A percentile compares a stretch with the other conserved stretches of the same genome.
phyloP scores from a whole-genome alignment of 2,329 filamentous ascomycete genomes.

The Paecilomyces dactylethromorphus region DNA sequence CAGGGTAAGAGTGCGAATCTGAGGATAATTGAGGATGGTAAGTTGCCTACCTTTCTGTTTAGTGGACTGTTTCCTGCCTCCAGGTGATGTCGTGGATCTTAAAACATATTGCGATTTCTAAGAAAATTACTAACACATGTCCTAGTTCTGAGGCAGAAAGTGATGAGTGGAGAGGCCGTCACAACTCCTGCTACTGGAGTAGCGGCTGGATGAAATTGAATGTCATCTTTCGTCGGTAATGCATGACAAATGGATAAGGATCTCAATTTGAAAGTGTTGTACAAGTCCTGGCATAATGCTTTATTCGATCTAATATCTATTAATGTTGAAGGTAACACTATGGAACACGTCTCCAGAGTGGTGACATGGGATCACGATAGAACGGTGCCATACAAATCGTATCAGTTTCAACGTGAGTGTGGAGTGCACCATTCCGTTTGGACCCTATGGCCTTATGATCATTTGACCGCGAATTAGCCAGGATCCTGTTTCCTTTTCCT shows the following conservation, averaged over 20 bases:
- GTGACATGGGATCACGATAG: no score
- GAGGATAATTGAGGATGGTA: conserved; percentile 82
- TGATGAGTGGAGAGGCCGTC: conserved; percentile 39
- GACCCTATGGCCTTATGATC: no score
- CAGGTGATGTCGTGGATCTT: conserved; percentile 5
- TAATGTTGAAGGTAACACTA: background rate
- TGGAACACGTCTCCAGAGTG: no score
- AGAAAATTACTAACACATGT: conserved; percentile 12
- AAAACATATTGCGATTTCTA: background rate
- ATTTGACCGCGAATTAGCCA: no score
- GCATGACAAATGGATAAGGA: background rate
- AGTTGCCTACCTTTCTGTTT: conserved; percentile 15
- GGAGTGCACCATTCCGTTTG: no score
- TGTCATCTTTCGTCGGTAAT: background rate
- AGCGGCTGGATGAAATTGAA: conserved; percentile 13
- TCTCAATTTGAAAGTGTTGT: background rate
- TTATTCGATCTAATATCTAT: background rate
- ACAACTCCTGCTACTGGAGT: conserved; percentile 26
- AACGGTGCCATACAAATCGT: no score
- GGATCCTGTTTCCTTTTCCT: no score
- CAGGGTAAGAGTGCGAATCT: conserved; percentile 76
- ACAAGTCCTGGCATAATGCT: background rate
- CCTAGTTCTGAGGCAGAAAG: conserved; percentile 47
- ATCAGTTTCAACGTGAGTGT: no score
- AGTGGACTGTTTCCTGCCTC: background rate